These are phyloP conservation scores for Salvia hispanica DNA, from an alignment of 257 asterid genomes.

Conservation along the genomic window DNA sequence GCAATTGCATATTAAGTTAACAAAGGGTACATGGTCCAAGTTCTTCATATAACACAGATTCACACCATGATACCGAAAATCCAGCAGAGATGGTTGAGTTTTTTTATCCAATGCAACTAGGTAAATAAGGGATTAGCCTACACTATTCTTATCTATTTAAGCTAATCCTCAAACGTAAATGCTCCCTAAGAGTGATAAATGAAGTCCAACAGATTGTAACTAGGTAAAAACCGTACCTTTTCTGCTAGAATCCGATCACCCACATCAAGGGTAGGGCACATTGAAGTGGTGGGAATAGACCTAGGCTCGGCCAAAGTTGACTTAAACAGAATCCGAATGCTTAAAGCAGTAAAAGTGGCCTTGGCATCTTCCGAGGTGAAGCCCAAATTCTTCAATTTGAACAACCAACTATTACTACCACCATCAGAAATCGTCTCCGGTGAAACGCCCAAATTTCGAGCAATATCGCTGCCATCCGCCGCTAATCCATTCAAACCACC, in stretches of 20 bases:
- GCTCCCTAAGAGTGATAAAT: slow-evolving; percentile 3
- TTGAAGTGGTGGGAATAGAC: slow-evolving; percentile 90
- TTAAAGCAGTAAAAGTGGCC: slow-evolving; percentile 85
- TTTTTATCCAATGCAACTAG: too few relatives aligned
- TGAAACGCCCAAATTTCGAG: slow-evolving; percentile 29
- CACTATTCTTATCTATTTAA: too few relatives aligned
- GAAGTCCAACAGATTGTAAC: background rate
- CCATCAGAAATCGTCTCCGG: slow-evolving; percentile 29
- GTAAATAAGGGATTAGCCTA: too few relatives aligned
- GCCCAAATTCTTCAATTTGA: slow-evolving; percentile 56
- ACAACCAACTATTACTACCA: slow-evolving; percentile 54
- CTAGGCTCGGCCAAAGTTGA: slow-evolving; percentile 95
- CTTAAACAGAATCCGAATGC: slow-evolving; percentile 70
- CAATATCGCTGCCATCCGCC: slow-evolving; percentile 39
- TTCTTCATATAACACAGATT: background rate
- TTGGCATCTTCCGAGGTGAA: slow-evolving; percentile 78
- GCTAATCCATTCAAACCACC: slow-evolving; percentile 41
- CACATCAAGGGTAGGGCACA: slow-evolving; percentile 89
- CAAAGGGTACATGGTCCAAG: background rate
- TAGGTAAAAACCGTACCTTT: slow-evolving; percentile 56
- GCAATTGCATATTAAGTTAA: slow-evolving; percentile 6
- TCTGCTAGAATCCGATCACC: slow-evolving; percentile 91
- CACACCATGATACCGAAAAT: slow-evolving; percentile 1
- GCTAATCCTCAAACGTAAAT: too few relatives aligned
- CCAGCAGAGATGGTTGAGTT: background rate